Conservation (phyloP, 768 basidiomycete genomes). For the Lactarius deliciosus region DNA sequence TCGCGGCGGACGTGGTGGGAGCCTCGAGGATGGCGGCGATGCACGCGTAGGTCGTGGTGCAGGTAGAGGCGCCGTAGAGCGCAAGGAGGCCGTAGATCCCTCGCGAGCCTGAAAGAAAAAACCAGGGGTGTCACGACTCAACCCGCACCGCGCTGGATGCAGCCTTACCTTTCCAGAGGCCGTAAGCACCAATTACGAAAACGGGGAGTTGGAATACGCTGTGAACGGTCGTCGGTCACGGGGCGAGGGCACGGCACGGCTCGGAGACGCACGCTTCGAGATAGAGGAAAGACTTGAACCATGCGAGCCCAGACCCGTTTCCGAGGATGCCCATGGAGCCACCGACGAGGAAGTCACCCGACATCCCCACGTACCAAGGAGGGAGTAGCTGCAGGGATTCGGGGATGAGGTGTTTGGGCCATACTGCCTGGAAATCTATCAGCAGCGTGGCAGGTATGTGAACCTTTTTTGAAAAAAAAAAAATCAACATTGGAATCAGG, state of each 20-base stretch:
- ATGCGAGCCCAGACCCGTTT: slow-evolving; percentile 41
- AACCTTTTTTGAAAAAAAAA: slow-evolving; percentile 38
- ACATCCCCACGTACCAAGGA: slow-evolving; percentile 52
- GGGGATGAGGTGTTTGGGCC: slow-evolving; percentile 54
- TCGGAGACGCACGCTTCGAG: slow-evolving; percentile 53
- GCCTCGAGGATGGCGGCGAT: slow-evolving; percentile 57
- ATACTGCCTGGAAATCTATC: slow-evolving; percentile 70
- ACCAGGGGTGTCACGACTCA: not conserved
- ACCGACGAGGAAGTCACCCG: slow-evolving; percentile 67
- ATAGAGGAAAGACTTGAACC: slow-evolving; percentile 66
- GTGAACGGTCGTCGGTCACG: not conserved
- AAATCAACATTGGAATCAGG: not conserved
- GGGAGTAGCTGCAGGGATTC: slow-evolving; percentile 45
- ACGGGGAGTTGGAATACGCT: slow-evolving; percentile 75
- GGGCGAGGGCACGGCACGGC: not conserved
- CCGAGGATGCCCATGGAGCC: slow-evolving; percentile 48
- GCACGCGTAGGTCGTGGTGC: slow-evolving; percentile 76
- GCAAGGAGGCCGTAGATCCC: slow-evolving; percentile 62
- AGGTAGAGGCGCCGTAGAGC: slow-evolving; percentile 73
- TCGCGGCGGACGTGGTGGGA: slow-evolving; percentile 42
- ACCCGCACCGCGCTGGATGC: not conserved
- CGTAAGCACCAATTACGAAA: slow-evolving; percentile 66
- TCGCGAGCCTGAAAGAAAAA: slow-evolving; percentile 43
- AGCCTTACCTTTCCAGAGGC: slow-evolving; percentile 53
- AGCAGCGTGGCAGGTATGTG: slow-evolving; percentile 70